These are phyloP conservation scores for Gossypium schwendimanii DNA, from an alignment of 441 rosid species.

Conservation along the genomic window DNA sequence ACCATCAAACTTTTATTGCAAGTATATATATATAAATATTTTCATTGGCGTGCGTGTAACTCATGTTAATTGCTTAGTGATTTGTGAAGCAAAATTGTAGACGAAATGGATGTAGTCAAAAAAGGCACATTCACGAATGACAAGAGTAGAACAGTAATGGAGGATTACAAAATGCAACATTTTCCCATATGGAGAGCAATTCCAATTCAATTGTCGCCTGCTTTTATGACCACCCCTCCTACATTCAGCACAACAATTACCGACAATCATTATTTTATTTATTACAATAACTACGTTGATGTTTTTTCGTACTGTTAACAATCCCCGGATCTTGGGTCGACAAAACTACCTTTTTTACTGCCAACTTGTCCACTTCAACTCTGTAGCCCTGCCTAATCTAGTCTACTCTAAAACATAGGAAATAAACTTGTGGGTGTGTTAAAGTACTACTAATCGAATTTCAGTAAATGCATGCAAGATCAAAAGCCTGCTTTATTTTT, in stretches of 20 bases:
- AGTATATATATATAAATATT: background rate
- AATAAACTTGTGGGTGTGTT: no score
- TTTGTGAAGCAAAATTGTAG: background rate
- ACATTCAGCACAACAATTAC: background rate
- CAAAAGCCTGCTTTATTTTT: background rate
- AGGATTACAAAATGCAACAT: background rate
- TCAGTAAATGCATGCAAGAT: background rate
- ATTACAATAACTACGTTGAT: background rate
- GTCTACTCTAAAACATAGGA: no score
- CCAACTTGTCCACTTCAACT: background rate
- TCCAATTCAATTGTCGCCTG: constrained; percentile 26
- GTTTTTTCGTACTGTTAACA: background rate
- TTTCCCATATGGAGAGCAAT: background rate
- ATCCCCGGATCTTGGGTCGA: constrained; percentile 8
- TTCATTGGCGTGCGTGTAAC: background rate
- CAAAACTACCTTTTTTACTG: background rate
- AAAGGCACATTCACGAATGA: background rate
- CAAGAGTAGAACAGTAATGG: background rate
- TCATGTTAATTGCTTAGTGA: background rate
- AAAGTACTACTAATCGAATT: background rate
- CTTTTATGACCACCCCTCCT: constrained; percentile 18
- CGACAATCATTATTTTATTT: background rate
- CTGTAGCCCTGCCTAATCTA: background rate
- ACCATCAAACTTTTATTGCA: background rate
- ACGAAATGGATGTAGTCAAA: background rate